Base-by-base conservation (phyloP, 2,329 filamentous ascomycete genomes). In the Neocatenulostroma microsporum region DNA sequence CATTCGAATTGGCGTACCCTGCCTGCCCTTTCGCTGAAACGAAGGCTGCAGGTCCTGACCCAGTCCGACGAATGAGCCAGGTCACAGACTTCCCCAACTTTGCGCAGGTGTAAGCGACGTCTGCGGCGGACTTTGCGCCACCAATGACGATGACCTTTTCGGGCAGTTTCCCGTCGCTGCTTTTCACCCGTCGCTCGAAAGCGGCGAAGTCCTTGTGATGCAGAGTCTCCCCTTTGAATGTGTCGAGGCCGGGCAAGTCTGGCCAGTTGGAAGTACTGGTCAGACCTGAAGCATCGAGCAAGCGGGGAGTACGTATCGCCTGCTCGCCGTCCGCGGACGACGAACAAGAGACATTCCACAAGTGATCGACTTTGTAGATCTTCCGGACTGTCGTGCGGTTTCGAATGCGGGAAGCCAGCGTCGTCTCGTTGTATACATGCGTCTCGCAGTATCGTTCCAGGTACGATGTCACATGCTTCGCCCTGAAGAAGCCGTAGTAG, bases 71-170 rank as follows among this genome's bases (percentile, higher is more conserved):
- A 35, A 62, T 53, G 29, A 62, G 50, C 61, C 61, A 64, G 12
- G 45, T 49, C 2, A 62, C 50, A 0, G 30, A 46, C 33, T 61
- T 61, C n/a, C 50, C 51, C 2, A 49, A 49, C 40, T 60, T 61
- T 14, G 50, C 50, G 7, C 44, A 40, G 24, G 55, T 51, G 36
- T 63, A 64, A 1, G 57, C 53, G 46, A 63, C 55, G 40, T 63
- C 62, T 13, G 57, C 60, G 5, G 60, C 49, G 7, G 61, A 64
- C 32, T 63, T 62, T 9, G 53, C 59, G 3, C 47, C 61, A 11
- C 62, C 60, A 10, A 62, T 27, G 1, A 64, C 52, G 3, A 52
- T 37, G 21, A 62, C 30, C 21, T 55, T 46, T 32, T 51, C 42
- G 11, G n/a, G 21, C 12, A 54, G 34, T 10, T 37, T 32, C 13